Conservation (phyloP, 352 stramenopile species). For the Globisporangium iwayamae region DNA sequence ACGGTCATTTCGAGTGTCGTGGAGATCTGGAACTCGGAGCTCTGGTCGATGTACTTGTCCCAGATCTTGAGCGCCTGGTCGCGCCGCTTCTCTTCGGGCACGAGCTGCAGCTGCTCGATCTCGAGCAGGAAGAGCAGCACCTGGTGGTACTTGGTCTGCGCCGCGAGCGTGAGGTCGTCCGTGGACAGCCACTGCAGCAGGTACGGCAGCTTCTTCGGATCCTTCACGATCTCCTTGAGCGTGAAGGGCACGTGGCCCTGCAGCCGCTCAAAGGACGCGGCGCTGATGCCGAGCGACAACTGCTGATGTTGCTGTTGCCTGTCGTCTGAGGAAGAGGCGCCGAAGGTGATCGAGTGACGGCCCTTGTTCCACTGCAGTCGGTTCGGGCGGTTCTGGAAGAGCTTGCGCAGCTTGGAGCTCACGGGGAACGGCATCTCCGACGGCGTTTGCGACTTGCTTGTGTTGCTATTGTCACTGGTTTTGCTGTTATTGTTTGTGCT, state of each 20-base stretch:
- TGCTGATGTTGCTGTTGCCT: constrained; percentile 42
- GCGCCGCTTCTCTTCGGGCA: constrained; percentile 55
- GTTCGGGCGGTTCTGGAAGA: constrained; percentile 54
- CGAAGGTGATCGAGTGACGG: constrained; percentile 8
- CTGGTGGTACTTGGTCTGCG: constrained; percentile 69
- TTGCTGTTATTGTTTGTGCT: constrained; percentile 2
- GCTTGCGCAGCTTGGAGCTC: constrained; percentile 70
- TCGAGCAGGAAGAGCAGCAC: constrained; percentile 82
- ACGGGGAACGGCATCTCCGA: constrained; percentile 47
- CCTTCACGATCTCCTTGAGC: constrained; percentile 82
- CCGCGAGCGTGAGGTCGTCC: constrained; percentile 30
- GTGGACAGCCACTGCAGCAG: constrained; percentile 71
- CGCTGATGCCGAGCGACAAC: constrained; percentile 37
- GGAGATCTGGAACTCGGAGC: constrained; percentile 82
- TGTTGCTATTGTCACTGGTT: neutral
- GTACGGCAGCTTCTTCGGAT: constrained; percentile 84
- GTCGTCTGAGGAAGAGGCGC: neutral
- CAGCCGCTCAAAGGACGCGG: constrained; percentile 62
- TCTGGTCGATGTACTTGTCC: constrained; percentile 81
- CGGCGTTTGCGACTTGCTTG: neutral
- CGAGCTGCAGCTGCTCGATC: constrained; percentile 75
- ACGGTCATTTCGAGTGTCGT: constrained; percentile 74
- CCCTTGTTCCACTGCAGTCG: constrained; percentile 53
- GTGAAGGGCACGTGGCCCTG: constrained; percentile 80
- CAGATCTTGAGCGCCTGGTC: constrained; percentile 82